These are phyloP conservation scores for Alternaria sp. DNA, from an alignment of 2,329 filamentous ascomycete genomes.

Conservation along the genomic window DNA sequence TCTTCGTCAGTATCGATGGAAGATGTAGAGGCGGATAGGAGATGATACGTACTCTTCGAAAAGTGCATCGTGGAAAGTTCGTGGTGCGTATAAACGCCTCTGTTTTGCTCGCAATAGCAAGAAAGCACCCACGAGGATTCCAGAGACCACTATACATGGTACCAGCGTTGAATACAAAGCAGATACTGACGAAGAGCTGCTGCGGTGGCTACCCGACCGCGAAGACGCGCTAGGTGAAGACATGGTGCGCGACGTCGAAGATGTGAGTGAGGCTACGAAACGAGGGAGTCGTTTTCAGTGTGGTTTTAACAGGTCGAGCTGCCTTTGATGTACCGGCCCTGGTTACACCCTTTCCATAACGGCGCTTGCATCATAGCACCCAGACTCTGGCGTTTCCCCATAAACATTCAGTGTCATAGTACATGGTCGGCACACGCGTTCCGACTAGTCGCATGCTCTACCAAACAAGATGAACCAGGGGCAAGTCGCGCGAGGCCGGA, in stretches of 20 bases:
- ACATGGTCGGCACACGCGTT: constrained; percentile 2
- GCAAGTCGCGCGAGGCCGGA: not conserved
- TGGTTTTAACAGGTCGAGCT: not conserved
- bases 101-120: constrained; percentile 51
- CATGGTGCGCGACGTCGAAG: not conserved
- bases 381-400: not conserved
- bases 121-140: constrained; percentile 45
- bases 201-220: not conserved
- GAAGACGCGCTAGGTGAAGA: not conserved
- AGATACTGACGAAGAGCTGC: constrained; percentile 48
- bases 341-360: not conserved
- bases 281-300: not conserved
- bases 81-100: constrained; percentile 52
- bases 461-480: not conserved
- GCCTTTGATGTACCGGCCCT: not conserved
- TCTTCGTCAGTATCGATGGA: constrained; percentile 30
- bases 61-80: constrained; percentile 52
- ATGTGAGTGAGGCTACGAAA: not conserved
- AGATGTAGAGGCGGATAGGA: accelerated
- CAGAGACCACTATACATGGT: constrained; percentile 35
- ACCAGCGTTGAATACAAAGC: constrained; percentile 44
- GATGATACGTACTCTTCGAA: constrained; percentile 33
- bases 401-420: constrained; percentile 1
- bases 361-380: constrained; percentile 4
- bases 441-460: constrained; percentile 4